Evolutionary conservation across 2,329 filamentous ascomycete species (phyloP), one percentile per base, ranked within the genome.

Genomic region (Alternaria ethzedia): DNA sequence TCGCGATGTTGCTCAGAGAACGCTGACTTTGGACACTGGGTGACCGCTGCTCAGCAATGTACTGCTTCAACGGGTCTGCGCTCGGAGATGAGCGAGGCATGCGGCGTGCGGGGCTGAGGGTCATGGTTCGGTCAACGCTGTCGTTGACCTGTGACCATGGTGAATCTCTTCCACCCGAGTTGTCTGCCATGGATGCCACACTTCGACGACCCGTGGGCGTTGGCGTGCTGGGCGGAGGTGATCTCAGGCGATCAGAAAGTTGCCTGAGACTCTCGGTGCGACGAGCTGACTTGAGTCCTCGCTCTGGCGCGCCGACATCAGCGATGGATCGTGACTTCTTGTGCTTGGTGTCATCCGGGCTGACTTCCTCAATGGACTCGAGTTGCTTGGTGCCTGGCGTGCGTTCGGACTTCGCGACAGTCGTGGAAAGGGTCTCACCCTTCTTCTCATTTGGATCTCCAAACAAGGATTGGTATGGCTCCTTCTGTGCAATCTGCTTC

Each of bases 361-460:
- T 80, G 59, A 81, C 82, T 73, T 88, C 87, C 30, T 81, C 81
- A 66, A 88, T 88, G 1, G 85, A 81, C 20, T 84, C 82, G 9
- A 89, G 83, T 23, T 77, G 75, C 26, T 65, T 62, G 32, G 65
- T 72, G 54, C 74, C 78, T 15, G 75, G 72, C 21, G 77, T 75
- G 58, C 70, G 70, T 45, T 66, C 49, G 36, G 75, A 71, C 57
- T 72, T 75, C 8, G 68, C 36, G 44, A 67, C 63, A 17, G 78
- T 73, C 8, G 77, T 77, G 7, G 70, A 61, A 44, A 68, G 57
- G 13, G 54, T 45, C 9, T 60, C 45, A 25, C 64, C 59, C 50
- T 65, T 70, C 68, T 74, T 74, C 55, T 78, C 71, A 28, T 54
- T 75, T 25, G 74, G 73, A 47, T 76, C 77, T 7, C 76, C 77